These are phyloP conservation scores for Aphanoascus verrucosus DNA, from an alignment of 2,329 filamentous ascomycete genomes.

Conservation along the genomic window DNA sequence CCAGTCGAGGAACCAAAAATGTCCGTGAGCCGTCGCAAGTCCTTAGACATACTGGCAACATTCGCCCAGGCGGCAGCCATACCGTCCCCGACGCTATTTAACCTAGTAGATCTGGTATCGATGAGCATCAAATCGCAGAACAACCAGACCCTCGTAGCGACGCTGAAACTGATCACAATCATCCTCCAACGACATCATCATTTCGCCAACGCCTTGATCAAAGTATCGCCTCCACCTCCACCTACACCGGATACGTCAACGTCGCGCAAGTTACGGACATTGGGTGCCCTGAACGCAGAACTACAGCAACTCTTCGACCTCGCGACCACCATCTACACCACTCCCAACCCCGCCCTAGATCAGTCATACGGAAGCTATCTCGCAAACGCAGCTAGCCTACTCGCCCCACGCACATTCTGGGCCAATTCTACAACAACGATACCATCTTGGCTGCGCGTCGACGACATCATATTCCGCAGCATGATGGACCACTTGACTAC, in stretches of 20 bases:
- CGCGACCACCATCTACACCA: slow-evolving; percentile 30
- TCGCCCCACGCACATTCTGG: slow-evolving; percentile 28
- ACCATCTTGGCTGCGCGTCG: slow-evolving; percentile 54
- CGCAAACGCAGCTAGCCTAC: slow-evolving; percentile 44
- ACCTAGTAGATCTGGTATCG: slow-evolving; percentile 79
- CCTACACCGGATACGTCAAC: slow-evolving; percentile 1
- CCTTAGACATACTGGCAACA: slow-evolving; percentile 73
- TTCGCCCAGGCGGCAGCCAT: slow-evolving; percentile 64
- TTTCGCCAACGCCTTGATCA: slow-evolving; percentile 62
- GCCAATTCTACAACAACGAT: slow-evolving; percentile 38
- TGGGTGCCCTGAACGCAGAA: slow-evolving; percentile 34
- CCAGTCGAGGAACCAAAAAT: slow-evolving; percentile 50
- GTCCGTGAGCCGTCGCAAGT: slow-evolving; percentile 64
- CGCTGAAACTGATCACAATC: slow-evolving; percentile 73
- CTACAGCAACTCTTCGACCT: slow-evolving; percentile 30
- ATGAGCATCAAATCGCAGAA: slow-evolving; percentile 76
- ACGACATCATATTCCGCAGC: slow-evolving; percentile 46
- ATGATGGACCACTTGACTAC: slow-evolving; percentile 54
- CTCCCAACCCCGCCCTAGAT: slow-evolving; percentile 30
- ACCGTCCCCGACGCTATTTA: slow-evolving; percentile 79
- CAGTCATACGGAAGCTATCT: slow-evolving; percentile 37
- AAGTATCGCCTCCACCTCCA: slow-evolving; percentile 37
- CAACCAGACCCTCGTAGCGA: slow-evolving; percentile 79
- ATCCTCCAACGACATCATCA: slow-evolving; percentile 79
- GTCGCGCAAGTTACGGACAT: slow-evolving; percentile 23